Conservation (phyloP, 306 rosid genomes). For the Mimosa pudica region DNA sequence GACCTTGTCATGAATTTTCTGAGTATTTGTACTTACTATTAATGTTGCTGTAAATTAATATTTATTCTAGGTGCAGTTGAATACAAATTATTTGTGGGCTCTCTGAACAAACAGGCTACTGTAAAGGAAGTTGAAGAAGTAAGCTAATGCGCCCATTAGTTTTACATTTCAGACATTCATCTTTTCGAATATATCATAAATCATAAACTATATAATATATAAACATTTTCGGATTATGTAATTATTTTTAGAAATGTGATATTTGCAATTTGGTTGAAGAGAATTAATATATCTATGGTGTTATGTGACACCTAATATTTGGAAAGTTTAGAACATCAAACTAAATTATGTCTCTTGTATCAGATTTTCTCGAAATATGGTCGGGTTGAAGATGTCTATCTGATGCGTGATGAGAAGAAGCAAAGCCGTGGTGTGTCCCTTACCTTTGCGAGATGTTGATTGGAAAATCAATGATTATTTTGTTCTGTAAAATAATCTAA, state of each 20-base stretch:
- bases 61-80: slow-evolving; percentile 82
- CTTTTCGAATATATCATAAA: too few species aligned
- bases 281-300: slow-evolving; percentile 16
- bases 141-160: slow-evolving; percentile 42
- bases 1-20: background rate
- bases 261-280: slow-evolving; percentile 7
- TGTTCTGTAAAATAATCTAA: background rate
- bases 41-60: slow-evolving; percentile 41
- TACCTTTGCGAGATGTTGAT: slow-evolving; percentile 33
- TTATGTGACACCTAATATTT: slow-evolving; percentile 24
- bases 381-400: slow-evolving; percentile 92
- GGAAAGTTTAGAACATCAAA: slow-evolving; percentile 14
- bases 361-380: slow-evolving; percentile 90
- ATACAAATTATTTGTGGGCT: slow-evolving; percentile 96
- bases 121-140: slow-evolving; percentile 94
- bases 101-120: slow-evolving; percentile 83
- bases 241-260: slow-evolving; percentile 16
- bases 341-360: slow-evolving; percentile 41
- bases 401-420: slow-evolving; percentile 91
- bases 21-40: slow-evolving; percentile 33
- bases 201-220: too few species aligned
- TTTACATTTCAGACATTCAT: slow-evolving; percentile 21
- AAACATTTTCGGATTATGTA: background rate
- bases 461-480: slow-evolving; percentile 1
- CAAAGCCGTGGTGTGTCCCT: slow-evolving; percentile 84